Evolutionary conservation across 495 filamentous ascomycete species (phyloP), one percentile per base, ranked within the genome.

Genomic region (Neurospora africana): DNA sequence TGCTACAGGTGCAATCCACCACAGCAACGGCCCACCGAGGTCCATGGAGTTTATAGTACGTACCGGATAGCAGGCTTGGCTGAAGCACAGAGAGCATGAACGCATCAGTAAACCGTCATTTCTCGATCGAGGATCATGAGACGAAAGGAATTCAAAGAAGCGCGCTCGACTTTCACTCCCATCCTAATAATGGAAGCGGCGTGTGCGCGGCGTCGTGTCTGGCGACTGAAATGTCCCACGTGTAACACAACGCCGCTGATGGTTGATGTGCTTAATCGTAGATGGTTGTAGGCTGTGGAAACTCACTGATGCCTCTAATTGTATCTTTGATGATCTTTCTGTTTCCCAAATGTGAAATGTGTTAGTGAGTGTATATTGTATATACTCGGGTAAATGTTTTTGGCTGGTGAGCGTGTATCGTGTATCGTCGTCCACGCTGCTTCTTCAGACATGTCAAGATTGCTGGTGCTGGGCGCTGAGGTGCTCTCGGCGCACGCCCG

Each of bases 21-120:
- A 15, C 23, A 30, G 7, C 53, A 61, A 30, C 53, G 23, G 27
- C 53, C 13, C 53, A 17, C 27, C 6, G 30, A 30, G 13, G 3
- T 30, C 23, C 23, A 61, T 33, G 27, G 27, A 3, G 1, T 30
- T 61, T 17, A 53, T 13, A 53, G n/a, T 58, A 83, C 86, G n/a
- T 84, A 92, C 91, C 91, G 83, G 71, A 93, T 91, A 13, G 88
- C 87, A 1, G 85, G 85, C 70, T 88, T 90, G 1, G 89, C 90
- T 75, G 39, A 58, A 77, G 37, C 44, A 58, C 10, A 61, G 13
- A 61, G 53, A 61, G 27, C 53, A 61, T 30, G 53, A 30, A 61
- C 23, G 23, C 27, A 61, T 74, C 21, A 35, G 41, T 38, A 61
- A 68, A 69, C 23, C 15, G 43, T 27, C 4, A 6, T 61, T 30